Evolutionary conservation across 345 rosid species (phyloP).

Genomic region (Eucalyptus victrix): DNA sequence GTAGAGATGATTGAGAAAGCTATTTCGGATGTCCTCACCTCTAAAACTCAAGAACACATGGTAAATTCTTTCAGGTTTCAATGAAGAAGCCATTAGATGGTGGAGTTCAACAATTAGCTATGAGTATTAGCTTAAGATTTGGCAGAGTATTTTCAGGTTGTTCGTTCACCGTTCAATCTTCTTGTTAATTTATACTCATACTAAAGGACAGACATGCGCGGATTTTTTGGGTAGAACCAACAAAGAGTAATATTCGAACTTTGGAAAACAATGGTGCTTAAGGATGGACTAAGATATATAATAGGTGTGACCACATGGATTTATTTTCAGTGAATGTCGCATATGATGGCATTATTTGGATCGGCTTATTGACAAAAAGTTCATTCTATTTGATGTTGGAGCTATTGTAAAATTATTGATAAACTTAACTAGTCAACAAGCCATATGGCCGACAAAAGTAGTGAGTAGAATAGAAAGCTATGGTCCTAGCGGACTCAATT

Average conservation of each 20-base stretch:
- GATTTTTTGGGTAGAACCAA: background rate
- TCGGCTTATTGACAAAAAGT: background rate
- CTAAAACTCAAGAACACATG: background rate
- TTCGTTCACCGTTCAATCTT: background rate
- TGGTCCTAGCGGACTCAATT: background rate
- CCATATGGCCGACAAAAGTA: background rate
- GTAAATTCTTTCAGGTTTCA: background rate
- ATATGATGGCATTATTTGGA: too few species aligned
- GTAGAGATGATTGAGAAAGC: background rate
- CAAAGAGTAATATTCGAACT: background rate
- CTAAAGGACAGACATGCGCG: background rate
- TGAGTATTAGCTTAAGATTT: background rate
- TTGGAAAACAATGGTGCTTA: background rate
- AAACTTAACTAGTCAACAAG: background rate
- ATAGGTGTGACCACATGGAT: background rate
- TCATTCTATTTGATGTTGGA: background rate
- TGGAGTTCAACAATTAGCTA: background rate
- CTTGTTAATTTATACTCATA: background rate
- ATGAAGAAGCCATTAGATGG: background rate
- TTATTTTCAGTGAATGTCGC: too few species aligned
- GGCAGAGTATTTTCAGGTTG: background rate
- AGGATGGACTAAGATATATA: background rate
- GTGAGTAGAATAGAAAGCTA: background rate
- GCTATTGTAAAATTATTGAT: background rate
- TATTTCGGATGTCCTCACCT: background rate